Evolutionary conservation across 768 basidiomycete genomes (phyloP).

Genomic region (Suillus weaverae): DNA sequence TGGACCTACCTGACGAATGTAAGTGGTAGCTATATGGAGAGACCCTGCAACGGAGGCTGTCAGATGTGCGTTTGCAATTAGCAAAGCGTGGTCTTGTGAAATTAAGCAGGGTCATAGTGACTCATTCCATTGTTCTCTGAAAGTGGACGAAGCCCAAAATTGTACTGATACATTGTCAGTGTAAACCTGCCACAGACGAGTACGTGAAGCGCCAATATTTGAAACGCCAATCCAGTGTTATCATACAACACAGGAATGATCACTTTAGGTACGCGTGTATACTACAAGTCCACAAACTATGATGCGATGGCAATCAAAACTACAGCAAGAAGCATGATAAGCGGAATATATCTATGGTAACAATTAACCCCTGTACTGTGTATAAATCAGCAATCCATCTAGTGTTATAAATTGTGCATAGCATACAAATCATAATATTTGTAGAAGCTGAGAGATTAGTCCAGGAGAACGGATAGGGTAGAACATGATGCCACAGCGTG

Average conservation of each 20-base stretch:
- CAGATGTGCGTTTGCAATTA: neutral
- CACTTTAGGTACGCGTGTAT: neutral
- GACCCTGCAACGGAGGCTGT: conserved; percentile 16
- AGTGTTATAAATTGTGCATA: conserved; percentile 1
- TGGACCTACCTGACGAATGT: conserved; percentile 38
- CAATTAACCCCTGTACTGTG: neutral
- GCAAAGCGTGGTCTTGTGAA: neutral
- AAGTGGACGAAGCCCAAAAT: neutral
- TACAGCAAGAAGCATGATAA: neutral
- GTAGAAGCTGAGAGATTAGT: neutral
- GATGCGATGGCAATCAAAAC: neutral
- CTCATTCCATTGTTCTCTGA: neutral
- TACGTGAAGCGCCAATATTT: neutral
- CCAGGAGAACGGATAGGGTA: neutral
- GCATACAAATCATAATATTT: conserved; percentile 12
- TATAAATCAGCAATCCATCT: neutral
- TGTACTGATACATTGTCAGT: neutral
- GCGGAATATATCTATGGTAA: neutral
- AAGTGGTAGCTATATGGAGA: conserved; percentile 45
- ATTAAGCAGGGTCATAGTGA: neutral
- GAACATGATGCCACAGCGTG: conserved; percentile 6
- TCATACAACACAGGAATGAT: conserved; percentile 1
- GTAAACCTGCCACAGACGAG: neutral
- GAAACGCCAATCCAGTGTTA: neutral
- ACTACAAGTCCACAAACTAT: neutral